A percentile compares a stretch with the other conserved stretches of the same genome.
phyloP scores from a whole-genome alignment of 768 basidiomycete species.

The Hirschioporus abietinus region DNA sequence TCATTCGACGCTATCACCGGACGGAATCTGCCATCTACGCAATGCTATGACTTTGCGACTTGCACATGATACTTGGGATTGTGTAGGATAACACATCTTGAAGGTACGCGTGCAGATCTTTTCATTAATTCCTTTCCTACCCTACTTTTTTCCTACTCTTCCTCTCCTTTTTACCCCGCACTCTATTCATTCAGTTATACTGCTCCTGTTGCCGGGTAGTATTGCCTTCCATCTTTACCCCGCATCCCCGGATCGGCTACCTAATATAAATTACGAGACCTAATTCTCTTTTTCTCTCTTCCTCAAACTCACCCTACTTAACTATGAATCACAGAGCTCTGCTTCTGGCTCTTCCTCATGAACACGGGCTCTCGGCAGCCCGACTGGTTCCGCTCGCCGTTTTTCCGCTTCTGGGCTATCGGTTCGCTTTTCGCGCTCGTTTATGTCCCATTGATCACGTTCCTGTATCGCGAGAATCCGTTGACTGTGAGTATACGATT shows the following conservation, averaged over 20 bases:
- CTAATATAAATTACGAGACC: not conserved
- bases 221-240: not conserved
- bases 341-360: slow-evolving; percentile 84
- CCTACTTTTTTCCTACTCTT: not conserved
- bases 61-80: not conserved
- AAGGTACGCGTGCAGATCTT: slow-evolving; percentile 43
- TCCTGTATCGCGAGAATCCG: slow-evolving; percentile 53
- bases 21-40: no score
- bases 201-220: not conserved
- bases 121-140: not conserved
- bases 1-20: no score
- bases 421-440: slow-evolving; percentile 57
- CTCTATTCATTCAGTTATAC: not conserved
- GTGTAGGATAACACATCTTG: slow-evolving; percentile 70
- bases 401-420: slow-evolving; percentile 69
- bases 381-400: slow-evolving; percentile 72
- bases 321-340: slow-evolving; percentile 49
- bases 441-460: slow-evolving; percentile 68
- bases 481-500: slow-evolving; percentile 41
- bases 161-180: slow-evolving; percentile 2
- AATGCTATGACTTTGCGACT: no score
- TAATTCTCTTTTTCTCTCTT: not conserved
- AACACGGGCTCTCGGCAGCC: slow-evolving; percentile 56
- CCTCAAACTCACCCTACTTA: not conserved
- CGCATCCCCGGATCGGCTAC: not conserved